A percentile compares a stretch with the other conserved stretches of the same genome.
Evolutionary conservation across 129 eudicot species (phyloP).

Genomic region (Solidago caesia): DNA sequence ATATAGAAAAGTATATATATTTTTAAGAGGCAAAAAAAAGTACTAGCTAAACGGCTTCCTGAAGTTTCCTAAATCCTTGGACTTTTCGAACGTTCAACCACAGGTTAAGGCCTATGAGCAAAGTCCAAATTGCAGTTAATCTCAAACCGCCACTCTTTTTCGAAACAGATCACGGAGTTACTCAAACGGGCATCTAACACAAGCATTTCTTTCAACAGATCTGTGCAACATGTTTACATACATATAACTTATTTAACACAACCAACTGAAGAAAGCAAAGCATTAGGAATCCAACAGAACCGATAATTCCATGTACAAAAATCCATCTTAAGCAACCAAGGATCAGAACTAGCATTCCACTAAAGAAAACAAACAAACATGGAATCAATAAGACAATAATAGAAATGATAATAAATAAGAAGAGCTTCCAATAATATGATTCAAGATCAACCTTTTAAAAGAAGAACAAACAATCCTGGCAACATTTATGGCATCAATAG

Average conservation of each 20-base stretch:
- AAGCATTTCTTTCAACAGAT: conserved; percentile 22
- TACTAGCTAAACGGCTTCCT: conserved; percentile 7
- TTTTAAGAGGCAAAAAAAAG: neutral
- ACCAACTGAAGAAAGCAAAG: conserved; percentile 41
- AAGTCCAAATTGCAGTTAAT: conserved; percentile 15
- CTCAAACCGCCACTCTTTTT: conserved; percentile 21
- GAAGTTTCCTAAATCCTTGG: conserved; percentile 24
- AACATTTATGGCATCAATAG: neutral
- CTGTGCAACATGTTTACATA: conserved; percentile 19
- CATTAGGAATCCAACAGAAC: conserved; percentile 41
- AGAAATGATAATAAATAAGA: neutral
- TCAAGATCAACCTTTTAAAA: neutral
- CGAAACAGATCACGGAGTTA: conserved; percentile 16
- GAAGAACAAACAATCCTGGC: conserved; percentile 3
- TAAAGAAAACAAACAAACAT: conserved; percentile 38
- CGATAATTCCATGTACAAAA: conserved; percentile 40
- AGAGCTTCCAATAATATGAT: neutral
- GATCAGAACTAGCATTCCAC: conserved; percentile 44
- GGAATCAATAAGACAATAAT: conserved; percentile 39
- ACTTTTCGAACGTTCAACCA: conserved; percentile 14
- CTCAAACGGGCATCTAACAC: conserved; percentile 12
- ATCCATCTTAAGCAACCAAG: conserved; percentile 43
- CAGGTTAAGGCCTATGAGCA: neutral
- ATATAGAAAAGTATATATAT: neutral
- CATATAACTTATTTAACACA: conserved; percentile 20